phyloP scores from a whole-genome alignment of 2,329 filamentous ascomycete genomes.

The Cladosporium sp. region DNA sequence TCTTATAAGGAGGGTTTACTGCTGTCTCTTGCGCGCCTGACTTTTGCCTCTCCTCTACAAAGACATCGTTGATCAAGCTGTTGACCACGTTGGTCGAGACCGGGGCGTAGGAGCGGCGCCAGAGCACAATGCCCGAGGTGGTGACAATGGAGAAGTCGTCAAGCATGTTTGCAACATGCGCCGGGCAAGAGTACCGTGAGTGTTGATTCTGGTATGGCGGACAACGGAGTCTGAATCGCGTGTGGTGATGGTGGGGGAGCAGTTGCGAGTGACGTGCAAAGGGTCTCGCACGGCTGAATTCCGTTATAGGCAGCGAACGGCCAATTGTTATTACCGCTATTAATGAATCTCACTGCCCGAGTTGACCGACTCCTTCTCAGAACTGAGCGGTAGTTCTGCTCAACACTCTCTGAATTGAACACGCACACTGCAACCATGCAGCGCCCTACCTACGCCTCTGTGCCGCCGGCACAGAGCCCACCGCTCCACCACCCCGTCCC shows the following conservation, averaged over 20 bases:
- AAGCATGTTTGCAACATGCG: slow-evolving; percentile 58
- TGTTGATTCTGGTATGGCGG: too few species aligned
- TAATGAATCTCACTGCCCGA: neutral
- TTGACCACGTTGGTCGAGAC: slow-evolving; percentile 84
- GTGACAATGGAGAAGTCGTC: slow-evolving; percentile 96
- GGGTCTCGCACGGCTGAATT: neutral
- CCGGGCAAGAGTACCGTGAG: too few species aligned
- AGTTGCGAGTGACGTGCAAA: neutral
- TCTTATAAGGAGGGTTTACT: slow-evolving; percentile 71
- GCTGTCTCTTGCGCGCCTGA: slow-evolving; percentile 51
- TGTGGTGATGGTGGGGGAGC: slow-evolving; percentile 1
- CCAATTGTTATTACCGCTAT: slow-evolving; percentile 5
- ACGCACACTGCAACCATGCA: slow-evolving; percentile 61
- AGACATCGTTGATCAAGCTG: slow-evolving; percentile 90
- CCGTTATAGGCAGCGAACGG: neutral
- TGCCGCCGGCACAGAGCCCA: slow-evolving; percentile 71
- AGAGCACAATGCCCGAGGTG: slow-evolving; percentile 92
- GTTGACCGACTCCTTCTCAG: too few species aligned
- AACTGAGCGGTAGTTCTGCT: neutral
- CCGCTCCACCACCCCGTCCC: slow-evolving; percentile 95
- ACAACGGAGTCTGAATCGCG: neutral
- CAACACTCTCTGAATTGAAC: neutral
- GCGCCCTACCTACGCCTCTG: slow-evolving; percentile 72
- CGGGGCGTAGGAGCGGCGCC: slow-evolving; percentile 81
- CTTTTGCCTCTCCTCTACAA: slow-evolving; percentile 86